phyloP scores from a whole-genome alignment of 2,329 filamentous ascomycete species.

The Sporothrix luriei region DNA sequence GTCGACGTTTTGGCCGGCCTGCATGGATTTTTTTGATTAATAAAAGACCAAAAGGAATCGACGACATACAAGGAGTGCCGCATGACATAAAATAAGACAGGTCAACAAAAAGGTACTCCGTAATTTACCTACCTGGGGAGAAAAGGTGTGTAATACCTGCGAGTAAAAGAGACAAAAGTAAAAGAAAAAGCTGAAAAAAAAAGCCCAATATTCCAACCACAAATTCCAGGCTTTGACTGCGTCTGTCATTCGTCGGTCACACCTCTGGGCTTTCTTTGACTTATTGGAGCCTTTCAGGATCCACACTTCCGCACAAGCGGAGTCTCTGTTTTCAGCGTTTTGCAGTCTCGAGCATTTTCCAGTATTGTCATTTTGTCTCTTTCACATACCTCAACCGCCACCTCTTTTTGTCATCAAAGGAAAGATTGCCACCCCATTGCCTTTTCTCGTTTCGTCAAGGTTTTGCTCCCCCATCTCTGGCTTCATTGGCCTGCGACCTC shows the following conservation, averaged over 20 bases:
- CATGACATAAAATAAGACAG: neutral
- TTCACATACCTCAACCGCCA: slow-evolving; percentile 8
- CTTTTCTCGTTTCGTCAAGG: neutral
- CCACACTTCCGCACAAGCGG: slow-evolving; percentile 21
- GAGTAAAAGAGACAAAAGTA: neutral
- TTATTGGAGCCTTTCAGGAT: neutral
- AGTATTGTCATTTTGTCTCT: slow-evolving; percentile 15
- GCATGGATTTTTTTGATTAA: too few relatives aligned
- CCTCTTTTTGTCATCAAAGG: slow-evolving; percentile 21
- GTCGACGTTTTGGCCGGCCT: neutral
- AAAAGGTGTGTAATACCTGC: neutral
- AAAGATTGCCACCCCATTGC: neutral
- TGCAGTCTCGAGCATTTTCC: neutral
- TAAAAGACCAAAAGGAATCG: neutral
- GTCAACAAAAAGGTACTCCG: slow-evolving; percentile 2
- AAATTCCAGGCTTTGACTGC: neutral
- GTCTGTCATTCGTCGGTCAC: neutral
- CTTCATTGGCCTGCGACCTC: neutral
- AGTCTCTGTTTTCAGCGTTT: slow-evolving; percentile 8
- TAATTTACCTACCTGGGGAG: too few relatives aligned
- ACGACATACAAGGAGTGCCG: slow-evolving; percentile 1
- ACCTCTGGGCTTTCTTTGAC: neutral
- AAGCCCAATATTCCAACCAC: neutral
- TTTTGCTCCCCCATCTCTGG: neutral
- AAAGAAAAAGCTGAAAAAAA: slow-evolving; percentile 8